A percentile compares a stretch with the other conserved stretches of the same genome.
Conservation (phyloP, 768 basidiomycete species). For the Kwoniella sp. region DNA sequence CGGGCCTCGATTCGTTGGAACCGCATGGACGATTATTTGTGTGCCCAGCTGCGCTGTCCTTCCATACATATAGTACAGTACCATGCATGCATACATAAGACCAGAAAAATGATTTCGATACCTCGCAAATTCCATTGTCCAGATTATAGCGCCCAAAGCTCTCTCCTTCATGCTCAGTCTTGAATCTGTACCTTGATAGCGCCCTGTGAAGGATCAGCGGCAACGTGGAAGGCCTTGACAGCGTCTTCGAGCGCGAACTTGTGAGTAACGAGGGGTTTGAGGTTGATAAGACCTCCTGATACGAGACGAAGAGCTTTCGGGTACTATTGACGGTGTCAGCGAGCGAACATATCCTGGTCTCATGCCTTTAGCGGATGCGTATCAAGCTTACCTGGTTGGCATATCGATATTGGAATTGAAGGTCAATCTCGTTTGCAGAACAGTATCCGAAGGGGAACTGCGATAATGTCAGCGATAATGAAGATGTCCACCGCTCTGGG, state of each 20-base stretch:
- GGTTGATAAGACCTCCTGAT: constrained; percentile 53
- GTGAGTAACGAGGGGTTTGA: constrained; percentile 59
- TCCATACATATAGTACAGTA: too few species aligned
- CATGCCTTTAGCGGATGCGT: too few species aligned
- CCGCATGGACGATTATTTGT: too few species aligned
- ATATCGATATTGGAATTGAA: constrained; percentile 59
- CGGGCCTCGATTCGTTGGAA: too few species aligned
- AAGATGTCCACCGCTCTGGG: neutral
- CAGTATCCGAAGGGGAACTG: constrained; percentile 57
- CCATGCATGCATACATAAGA: too few species aligned
- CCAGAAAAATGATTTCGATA: too few species aligned
- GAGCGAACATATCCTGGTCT: too few species aligned
- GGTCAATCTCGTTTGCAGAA: constrained; percentile 57
- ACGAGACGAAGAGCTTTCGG: constrained; percentile 58
- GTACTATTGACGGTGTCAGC: constrained; percentile 49
- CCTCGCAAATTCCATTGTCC: neutral
- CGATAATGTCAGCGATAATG: neutral
- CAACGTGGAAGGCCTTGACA: constrained; percentile 57
- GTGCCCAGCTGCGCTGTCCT: too few species aligned
- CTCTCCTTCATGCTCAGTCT: constrained; percentile 22
- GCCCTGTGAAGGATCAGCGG: constrained; percentile 54
- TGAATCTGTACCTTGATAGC: constrained; percentile 58
- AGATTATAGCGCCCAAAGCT: neutral
- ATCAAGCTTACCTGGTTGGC: constrained; percentile 55
- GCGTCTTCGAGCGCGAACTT: constrained; percentile 57